Base-by-base conservation (phyloP, 352 stramenopile species). In the Phytophthora crassamura region DNA sequence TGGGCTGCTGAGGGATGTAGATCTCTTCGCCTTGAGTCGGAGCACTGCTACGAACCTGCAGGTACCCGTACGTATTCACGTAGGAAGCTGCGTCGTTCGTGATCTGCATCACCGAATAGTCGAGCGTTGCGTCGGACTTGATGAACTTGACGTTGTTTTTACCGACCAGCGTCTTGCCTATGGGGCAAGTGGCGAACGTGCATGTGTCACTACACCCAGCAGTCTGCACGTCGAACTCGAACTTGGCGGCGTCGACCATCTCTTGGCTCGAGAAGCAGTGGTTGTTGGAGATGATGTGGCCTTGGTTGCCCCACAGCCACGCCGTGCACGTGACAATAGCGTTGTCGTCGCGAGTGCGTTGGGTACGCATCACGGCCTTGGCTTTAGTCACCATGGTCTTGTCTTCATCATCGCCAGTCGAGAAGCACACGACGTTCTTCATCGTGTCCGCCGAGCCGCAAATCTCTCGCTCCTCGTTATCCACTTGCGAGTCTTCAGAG, bases 281-380 rank as follows among this genome's bases (percentile, higher is more conserved):
- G 52, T 86, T 82, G 73, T 90, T 90, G 48, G 82, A 88, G 46
- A 90, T 74, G 20, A 90, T 59, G 55, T 90, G 82, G 40, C 82
- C 78, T 56, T 87, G 67, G 47, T 76, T 85, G 28, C 82, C 72
- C 72, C 76, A 77, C 25, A 90, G 80, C 84, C 76, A 93, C 12
- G 66, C 66, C 2, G 66, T 74, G 43, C 66, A 74, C n/a, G 66
- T 74, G 20, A 70, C 66, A 20, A 88, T 80, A 28, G 70, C 69
- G 36, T 69, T 69, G 43, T 88, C 78, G 0, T 84, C 65, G 4
- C 78, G 75, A 28, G 67, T 72, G 11, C 78, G 78, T 47, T 88
- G 73, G 3, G 78, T 84, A 14, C 78, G 76, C 53, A 88, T 48
- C 15, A 88, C 78, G 7, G 78, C 74, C 38, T 72, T 76, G 10